Base-by-base conservation (phyloP, 495 filamentous ascomycete species). In the Hypoxylon fuscum region DNA sequence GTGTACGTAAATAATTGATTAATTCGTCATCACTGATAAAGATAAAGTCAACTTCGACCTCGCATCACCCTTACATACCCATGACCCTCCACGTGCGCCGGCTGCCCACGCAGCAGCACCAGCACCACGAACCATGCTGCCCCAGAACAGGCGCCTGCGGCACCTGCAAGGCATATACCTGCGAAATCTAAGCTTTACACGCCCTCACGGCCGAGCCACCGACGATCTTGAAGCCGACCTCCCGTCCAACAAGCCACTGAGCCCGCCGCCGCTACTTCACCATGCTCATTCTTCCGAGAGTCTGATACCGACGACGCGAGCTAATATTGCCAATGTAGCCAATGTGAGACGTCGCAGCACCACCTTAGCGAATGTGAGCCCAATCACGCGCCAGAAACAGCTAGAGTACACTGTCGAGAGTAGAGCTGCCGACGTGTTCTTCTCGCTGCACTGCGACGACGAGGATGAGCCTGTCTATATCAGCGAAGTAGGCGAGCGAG, bases 161-260 rank as follows among this genome's bases (percentile, higher is more conserved):
- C 93, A 97, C 77, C 81, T 98, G 12, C 87, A 90, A 61, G 92
- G 90, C 47, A 87, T 98, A 44, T 93, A 89, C 42, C 76, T 97
- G 18, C 91, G 95, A 44, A 98, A 97, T 72, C 78, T 97, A 31
- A 83, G 86, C 51, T 85, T 93, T 44, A 76, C 71, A 11, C 79
- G 85, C 37, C 75, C 83, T 48, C 85, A 85, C 44, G 85, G 89
- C 37, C 89, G 85, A 65, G 93, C 94, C 18, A 87, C 90, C 71
- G 93, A 96, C 73, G 94, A 97, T 69, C 90, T 90, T 49, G 90
- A 87, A 48, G 84, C 96, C 32, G 85, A 91, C 68, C 87, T 86
- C 67, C 86, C 86, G 7, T 86, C 91, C 1, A 83, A 79, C 5
- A 96, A 94, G 74, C 76, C 85, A 17, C 79, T 89, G 40, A 80